These are phyloP conservation scores for Raphidocelis subcapitata DNA, from an alignment of 139 green algal genomes.

Conservation along the genomic window DNA sequence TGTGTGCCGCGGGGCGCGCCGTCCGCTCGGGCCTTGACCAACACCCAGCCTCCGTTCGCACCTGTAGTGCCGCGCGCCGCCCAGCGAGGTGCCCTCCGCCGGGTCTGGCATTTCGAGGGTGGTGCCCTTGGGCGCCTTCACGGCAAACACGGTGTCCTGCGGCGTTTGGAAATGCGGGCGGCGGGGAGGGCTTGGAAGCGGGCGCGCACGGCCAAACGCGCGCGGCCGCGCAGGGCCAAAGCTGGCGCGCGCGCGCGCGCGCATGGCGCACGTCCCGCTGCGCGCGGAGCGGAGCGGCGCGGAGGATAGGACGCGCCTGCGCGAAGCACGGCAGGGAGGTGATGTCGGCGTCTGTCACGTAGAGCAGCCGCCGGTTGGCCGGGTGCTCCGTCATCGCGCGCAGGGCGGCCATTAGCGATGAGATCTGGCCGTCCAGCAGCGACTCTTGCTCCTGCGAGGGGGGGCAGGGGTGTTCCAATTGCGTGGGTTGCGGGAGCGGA, in stretches of 20 bases:
- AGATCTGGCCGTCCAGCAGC: slow-evolving; percentile 55
- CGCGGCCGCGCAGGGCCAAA: too few relatives aligned
- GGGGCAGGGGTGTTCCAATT: too few relatives aligned
- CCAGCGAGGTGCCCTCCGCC: slow-evolving; percentile 20
- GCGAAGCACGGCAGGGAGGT: slow-evolving; percentile 59
- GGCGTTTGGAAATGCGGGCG: too few relatives aligned
- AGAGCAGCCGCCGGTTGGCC: slow-evolving; percentile 61
- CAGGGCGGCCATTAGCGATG: slow-evolving; percentile 31
- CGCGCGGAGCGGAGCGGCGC: too few relatives aligned
- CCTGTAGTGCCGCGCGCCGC: slow-evolving; percentile 25
- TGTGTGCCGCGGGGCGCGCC: too few relatives aligned
- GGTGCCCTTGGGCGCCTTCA: slow-evolving; percentile 77
- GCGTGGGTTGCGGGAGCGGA: too few relatives aligned
- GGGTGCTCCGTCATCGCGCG: slow-evolving; percentile 38
- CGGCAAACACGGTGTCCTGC: slow-evolving; percentile 82
- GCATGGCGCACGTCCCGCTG: too few relatives aligned
- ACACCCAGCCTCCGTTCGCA: too few relatives aligned
- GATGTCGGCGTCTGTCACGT: slow-evolving; percentile 85
- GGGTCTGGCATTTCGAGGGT: slow-evolving; percentile 79
- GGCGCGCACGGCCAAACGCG: too few relatives aligned
- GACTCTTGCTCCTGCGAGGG: slow-evolving; percentile 53
- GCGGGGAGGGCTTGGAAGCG: too few relatives aligned
- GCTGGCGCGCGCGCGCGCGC: too few relatives aligned
- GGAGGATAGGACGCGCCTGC: slow-evolving; percentile 1
- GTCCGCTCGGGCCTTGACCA: too few relatives aligned